Base-by-base conservation (phyloP, 306 rosid genomes). In the Cucumis cinereus region DNA sequence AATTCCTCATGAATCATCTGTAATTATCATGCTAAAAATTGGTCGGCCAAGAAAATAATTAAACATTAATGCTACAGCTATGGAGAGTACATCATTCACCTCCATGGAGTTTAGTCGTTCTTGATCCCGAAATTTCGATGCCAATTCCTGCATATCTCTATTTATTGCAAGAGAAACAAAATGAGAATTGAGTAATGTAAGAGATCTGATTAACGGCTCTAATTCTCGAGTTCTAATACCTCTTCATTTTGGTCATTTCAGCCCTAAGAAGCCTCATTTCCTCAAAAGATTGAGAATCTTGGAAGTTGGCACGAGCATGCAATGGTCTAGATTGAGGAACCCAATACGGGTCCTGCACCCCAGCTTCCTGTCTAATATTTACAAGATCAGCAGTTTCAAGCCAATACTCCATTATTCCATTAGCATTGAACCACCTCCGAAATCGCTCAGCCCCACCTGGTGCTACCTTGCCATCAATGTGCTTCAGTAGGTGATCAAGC, bases 391-490 rank as follows among this genome's bases (percentile, higher is more conserved):
- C 93, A 78, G 85, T 84, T 90, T 93, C 98, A 86, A 90, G 82
- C 98, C 98, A 93, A 77, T 93, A 93, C 87, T 93, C 96, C 98
- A 93, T 93, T 47, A 82, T 45, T 67, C 98, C 98, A 6, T 81
- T 70, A 61, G 89, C 73, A 85, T 87, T 90, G 84, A 85, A 86
- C 90, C 98, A 90, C 81, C 98, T 82, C 66, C 93, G 82, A 71
- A 93, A 90, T 67, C 97, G 86, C 40, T 89, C 92, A 8, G 76
- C 79, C 68, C 94, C 92, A 30, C 92, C 92, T 23, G 98, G 96
- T 36, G 92, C 85, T 41, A 90, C 82, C 81, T 85, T 87, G 43
- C 92, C 91, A 36, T 87, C 96, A 79, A 92, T 79, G 69, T 92
- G 91, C 88, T 92, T 92, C 85, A 92, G 81, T 53, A 92, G 84